These are phyloP conservation scores for Exophiala bonariae DNA, from an alignment of 2,329 filamentous ascomycete genomes.

Conservation along the genomic window DNA sequence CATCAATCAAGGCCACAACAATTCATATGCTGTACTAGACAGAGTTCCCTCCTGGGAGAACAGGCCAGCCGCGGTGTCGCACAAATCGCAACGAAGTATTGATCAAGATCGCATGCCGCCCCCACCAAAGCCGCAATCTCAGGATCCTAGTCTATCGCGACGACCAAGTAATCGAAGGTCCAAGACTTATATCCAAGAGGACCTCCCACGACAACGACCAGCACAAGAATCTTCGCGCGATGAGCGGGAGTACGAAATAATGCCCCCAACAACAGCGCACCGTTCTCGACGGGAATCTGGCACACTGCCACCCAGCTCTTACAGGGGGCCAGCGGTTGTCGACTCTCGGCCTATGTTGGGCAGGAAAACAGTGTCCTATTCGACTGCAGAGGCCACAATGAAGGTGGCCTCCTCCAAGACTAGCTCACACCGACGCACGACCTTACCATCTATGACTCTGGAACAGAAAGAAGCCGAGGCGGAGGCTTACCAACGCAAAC, in stretches of 20 bases:
- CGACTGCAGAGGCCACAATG: conserved; percentile 9
- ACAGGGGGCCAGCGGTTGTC: conserved; percentile 5
- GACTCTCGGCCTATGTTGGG: conserved; percentile 18
- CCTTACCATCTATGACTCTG: conserved; percentile 11
- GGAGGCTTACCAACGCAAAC: conserved; percentile 23
- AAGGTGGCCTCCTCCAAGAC: conserved; percentile 15
- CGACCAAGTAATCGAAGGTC: conserved; percentile 21
- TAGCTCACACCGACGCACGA: conserved; percentile 11
- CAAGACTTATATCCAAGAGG: conserved; percentile 20
- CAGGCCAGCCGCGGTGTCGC: conserved; percentile 13
- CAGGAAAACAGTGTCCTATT: conserved; percentile 20
- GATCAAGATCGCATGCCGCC: conserved; percentile 25
- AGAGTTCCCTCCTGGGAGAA: conserved; percentile 12
- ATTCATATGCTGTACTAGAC: conserved; percentile 4
- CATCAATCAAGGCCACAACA: conserved; percentile 13
- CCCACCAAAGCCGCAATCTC: conserved; percentile 17
- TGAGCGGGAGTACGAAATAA: conserved; percentile 13
- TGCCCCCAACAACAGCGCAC: conserved; percentile 11
- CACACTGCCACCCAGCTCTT: conserved; percentile 24
- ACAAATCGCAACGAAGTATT: conserved; percentile 16
- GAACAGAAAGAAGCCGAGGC: conserved; percentile 21
- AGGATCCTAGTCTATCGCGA: conserved; percentile 10
- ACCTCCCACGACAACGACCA: conserved; percentile 8
- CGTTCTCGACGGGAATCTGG: conserved; percentile 20
- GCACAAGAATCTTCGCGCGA: conserved; percentile 14